phyloP scores from a whole-genome alignment of 164 flowering plant species.

The Vitis riparia region DNA sequence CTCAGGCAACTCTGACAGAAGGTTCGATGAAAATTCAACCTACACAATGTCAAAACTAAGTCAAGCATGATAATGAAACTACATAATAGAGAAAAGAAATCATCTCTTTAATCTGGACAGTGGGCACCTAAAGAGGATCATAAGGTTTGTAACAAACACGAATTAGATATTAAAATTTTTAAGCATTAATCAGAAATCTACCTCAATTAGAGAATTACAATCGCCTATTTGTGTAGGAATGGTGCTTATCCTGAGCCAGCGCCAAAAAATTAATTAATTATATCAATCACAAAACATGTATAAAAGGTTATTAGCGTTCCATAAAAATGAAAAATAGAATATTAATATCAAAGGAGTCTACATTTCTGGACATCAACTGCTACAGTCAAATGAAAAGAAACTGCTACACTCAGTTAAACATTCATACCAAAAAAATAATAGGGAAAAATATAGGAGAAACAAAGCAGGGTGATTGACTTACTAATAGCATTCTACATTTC shows the following conservation, averaged over 20 bases:
- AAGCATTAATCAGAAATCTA: constrained; percentile 11
- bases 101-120: too few relatives aligned
- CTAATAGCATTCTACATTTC: neutral
- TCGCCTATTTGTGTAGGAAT: constrained; percentile 46
- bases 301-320: neutral
- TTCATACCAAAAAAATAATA: neutral
- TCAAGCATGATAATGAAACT: neutral
- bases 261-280: neutral
- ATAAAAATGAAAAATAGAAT: neutral
- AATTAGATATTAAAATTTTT: neutral
- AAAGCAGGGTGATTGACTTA: neutral
- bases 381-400: too few relatives aligned
- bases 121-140: neutral
- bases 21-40: constrained; percentile 86
- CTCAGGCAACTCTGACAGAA: constrained; percentile 68
- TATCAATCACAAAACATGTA: neutral
- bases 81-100: neutral
- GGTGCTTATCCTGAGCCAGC: constrained; percentile 39
- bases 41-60: constrained; percentile 23
- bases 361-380: too few relatives aligned
- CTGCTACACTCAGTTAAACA: too few relatives aligned
- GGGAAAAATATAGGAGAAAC: neutral
- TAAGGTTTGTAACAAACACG: neutral
- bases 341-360: neutral
- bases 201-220: constrained; percentile 51